phyloP scores from a whole-genome alignment of 1,284 basidiomycete species.

The Sutorius eximius region DNA sequence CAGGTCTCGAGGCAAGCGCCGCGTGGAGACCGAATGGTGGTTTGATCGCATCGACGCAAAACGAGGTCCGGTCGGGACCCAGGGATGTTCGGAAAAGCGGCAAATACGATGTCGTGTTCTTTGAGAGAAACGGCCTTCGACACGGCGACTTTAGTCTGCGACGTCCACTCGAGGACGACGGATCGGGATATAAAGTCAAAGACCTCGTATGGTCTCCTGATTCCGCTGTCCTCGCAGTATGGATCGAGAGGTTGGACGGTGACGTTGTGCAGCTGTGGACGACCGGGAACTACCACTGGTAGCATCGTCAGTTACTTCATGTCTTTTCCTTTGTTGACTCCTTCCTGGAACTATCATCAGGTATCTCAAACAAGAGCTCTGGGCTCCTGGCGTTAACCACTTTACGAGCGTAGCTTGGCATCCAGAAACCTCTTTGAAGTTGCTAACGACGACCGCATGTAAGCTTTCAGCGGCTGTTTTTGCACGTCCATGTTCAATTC shows the following conservation, averaged over 20 bases:
- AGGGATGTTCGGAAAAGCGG: conserved; percentile 67
- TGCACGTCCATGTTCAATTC: conserved; percentile 1
- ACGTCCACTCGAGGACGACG: conserved; percentile 38
- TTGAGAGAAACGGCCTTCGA: conserved; percentile 91
- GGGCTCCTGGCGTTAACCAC: conserved; percentile 48
- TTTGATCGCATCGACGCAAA: conserved; percentile 80
- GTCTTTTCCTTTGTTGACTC: not conserved
- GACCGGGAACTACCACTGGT: conserved; percentile 96
- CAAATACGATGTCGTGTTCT: conserved; percentile 89
- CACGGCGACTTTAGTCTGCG: conserved; percentile 87
- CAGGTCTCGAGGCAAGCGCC: conserved; percentile 81
- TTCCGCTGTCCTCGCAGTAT: conserved; percentile 83
- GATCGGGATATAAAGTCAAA: conserved; percentile 68
- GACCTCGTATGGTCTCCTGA: conserved; percentile 89
- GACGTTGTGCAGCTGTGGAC: conserved; percentile 96
- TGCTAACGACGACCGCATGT: conserved; percentile 74
- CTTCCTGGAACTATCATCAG: conserved; percentile 38
- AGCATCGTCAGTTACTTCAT: conserved; percentile 7
- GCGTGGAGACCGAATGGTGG: conserved; percentile 90
- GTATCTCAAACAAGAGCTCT: conserved; percentile 90
- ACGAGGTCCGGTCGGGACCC: conserved; percentile 71
- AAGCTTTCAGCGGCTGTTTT: conserved; percentile 27
- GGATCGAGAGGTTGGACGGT: conserved; percentile 69
- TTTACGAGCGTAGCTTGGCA: conserved; percentile 85
- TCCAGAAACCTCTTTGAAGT: conserved; percentile 71